These are phyloP conservation scores for Backusella liffmaniae DNA, from an alignment of 192 early-diverging fungal genomes.

Conservation along the genomic window DNA sequence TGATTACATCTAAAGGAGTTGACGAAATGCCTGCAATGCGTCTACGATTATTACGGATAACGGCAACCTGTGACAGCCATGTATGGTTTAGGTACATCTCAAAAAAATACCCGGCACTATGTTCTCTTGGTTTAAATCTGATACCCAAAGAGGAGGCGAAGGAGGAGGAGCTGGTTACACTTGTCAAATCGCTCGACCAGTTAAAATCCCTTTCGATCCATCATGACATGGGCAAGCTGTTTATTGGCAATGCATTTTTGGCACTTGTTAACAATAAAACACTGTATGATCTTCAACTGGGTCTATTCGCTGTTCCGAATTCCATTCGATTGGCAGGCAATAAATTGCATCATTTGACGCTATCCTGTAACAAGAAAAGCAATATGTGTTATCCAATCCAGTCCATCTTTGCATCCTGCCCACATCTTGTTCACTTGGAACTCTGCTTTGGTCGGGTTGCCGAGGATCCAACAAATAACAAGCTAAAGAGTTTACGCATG, in stretches of 20 bases:
- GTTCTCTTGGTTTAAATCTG: not conserved
- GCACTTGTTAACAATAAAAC: not conserved
- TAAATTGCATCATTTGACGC: not conserved
- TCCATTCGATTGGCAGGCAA: no score
- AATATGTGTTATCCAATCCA: not conserved
- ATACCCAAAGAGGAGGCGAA: not conserved
- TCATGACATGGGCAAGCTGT: not conserved
- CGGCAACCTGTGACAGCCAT: not conserved
- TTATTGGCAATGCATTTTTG: not conserved
- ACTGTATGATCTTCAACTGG: not conserved
- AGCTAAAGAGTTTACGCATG: not conserved
- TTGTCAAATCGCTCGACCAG: not conserved
- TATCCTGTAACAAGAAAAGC: not conserved
- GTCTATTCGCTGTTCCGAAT: not conserved
- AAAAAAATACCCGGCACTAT: not conserved
- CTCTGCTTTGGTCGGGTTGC: not conserved
- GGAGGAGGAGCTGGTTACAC: not conserved
- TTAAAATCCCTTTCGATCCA: not conserved
- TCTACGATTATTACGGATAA: not conserved
- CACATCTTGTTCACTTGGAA: not conserved
- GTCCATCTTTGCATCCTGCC: not conserved
- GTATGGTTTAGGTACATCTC: not conserved
- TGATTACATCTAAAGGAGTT: not conserved
- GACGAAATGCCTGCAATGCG: not conserved
- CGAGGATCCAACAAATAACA: not conserved